These are phyloP conservation scores for Striga hermonthica DNA, from an alignment of 305 asterid species.

Conservation along the genomic window DNA sequence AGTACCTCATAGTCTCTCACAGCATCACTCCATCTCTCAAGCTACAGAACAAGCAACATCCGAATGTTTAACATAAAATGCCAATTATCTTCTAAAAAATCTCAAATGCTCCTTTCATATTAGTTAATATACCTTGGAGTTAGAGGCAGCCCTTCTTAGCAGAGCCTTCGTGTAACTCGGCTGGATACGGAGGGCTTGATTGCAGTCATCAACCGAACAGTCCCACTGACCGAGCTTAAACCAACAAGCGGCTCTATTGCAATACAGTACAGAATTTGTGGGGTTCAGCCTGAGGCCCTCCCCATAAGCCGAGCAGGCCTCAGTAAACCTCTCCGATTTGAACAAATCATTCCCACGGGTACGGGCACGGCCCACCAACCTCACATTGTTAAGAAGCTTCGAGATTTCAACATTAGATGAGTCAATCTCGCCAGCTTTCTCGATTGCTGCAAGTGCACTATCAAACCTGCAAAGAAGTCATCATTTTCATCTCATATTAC, in stretches of 20 bases:
- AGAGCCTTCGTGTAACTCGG: constrained; percentile 83
- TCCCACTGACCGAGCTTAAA: constrained; percentile 84
- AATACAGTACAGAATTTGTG: constrained; percentile 74
- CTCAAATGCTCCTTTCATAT: too few relatives aligned
- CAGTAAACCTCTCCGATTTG: constrained; percentile 86
- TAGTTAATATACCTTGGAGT: constrained; percentile 50
- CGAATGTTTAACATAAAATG: background rate
- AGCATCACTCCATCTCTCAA: constrained; percentile 83
- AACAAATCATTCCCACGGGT: constrained; percentile 84
- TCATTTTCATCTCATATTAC: background rate
- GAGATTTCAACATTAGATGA: constrained; percentile 60
- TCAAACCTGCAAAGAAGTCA: constrained; percentile 59
- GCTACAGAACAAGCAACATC: constrained; percentile 37
- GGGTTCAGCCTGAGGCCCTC: constrained; percentile 83
- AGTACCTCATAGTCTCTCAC: constrained; percentile 75
- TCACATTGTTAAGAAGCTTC: constrained; percentile 48
- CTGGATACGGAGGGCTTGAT: constrained; percentile 72
- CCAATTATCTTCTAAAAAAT: background rate
- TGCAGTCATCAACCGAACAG: constrained; percentile 75
- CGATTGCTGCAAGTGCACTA: constrained; percentile 54
- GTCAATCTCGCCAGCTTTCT: constrained; percentile 65
- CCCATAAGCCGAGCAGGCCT: constrained; percentile 86
- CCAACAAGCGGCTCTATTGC: constrained; percentile 99
- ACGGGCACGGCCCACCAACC: constrained; percentile 71
- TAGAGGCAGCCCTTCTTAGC: constrained; percentile 86